Base-by-base conservation (phyloP, 257 asterid species). In the Solanum raphanifolium region DNA sequence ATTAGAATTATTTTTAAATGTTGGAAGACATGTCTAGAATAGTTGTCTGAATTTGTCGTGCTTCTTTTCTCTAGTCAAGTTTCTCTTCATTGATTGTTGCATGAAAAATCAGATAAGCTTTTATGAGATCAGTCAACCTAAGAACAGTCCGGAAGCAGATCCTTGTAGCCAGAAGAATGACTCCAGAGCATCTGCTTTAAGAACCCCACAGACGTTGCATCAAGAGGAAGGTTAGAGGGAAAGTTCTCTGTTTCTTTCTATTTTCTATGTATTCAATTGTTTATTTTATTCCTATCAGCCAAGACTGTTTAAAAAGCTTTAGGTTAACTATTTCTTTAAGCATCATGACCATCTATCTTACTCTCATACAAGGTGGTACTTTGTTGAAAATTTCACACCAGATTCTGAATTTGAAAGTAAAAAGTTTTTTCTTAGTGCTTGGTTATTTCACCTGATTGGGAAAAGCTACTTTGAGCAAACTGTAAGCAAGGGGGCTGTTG, bases 401-500 rank as follows among this genome's bases (percentile, higher is more conserved):
- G 68, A 18, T 25, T 86, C 48, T 78, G 62, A 41, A 25, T 78
- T 34, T 86, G 58, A 84, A 87, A 89, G 76, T 48, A 32, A 62
- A 86, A 85, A 74, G 83, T 35, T 83, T 81, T 76, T 84, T 16
- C 86, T 39, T 68, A 31, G 89, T 83, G 66, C 43, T 87, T 72
- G 38, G 88, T 90, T 86, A 89, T 88, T 84, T 87, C 73, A 84
- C 75, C 74, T 84, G 91, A 91, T 91, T 83, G 91, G 13, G 46
- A 81, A 87, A 85, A 68, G 65, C 83, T 88, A 72, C 71, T 87
- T 89, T 89, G 90, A 88, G 91, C 92, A 91, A 89, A 82, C 91
- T 83, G 81, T 55, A 91, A 91, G 92, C 91, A 90, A 91, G 43
- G 89, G 91, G 89, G 25, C 31, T 89, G 91, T 87, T 65, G 72